Percentiles rank a stretch among this genome's conserved stretches.
These are phyloP conservation scores for Sherardia arvensis DNA, from an alignment of 257 asterid species.

Conservation along the genomic window DNA sequence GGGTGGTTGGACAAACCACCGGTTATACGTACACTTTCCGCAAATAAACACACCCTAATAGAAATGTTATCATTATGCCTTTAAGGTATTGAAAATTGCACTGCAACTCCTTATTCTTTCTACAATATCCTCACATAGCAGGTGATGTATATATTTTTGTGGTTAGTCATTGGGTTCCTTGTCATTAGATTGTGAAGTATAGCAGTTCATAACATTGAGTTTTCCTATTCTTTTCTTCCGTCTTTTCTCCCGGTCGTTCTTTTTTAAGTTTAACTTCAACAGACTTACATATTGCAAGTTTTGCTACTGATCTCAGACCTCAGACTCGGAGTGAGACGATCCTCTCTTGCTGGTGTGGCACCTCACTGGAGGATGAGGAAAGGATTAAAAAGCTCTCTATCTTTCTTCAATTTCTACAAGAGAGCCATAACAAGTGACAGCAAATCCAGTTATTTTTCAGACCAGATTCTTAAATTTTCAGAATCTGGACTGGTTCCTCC, in stretches of 20 bases:
- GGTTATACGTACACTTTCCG: too few species aligned
- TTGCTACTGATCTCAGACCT: neutral
- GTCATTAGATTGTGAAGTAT: too few species aligned
- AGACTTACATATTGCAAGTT: neutral
- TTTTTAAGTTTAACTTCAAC: neutral
- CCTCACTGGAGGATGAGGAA: conserved; percentile 12
- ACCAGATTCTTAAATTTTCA: conserved; percentile 18
- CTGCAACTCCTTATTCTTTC: too few species aligned
- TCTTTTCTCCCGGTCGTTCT: neutral
- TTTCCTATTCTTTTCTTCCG: neutral
- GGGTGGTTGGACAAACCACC: too few species aligned
- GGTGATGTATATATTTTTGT: too few species aligned
- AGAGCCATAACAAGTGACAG: conserved; percentile 32
- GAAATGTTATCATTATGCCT: too few species aligned
- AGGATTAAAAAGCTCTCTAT: conserved; percentile 21
- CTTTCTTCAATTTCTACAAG: conserved; percentile 22
- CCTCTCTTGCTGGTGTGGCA: neutral
- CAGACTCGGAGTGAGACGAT: neutral
- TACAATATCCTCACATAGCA: too few species aligned
- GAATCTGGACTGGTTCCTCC: conserved; percentile 20
- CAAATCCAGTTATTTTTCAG: conserved; percentile 24
- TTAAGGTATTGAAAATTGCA: too few species aligned
- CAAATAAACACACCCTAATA: too few species aligned
- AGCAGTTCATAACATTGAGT: too few species aligned
- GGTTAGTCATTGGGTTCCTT: too few species aligned